Conservation (phyloP, 371 early-diverging fungal genomes). For the Mortierella sp. region DNA sequence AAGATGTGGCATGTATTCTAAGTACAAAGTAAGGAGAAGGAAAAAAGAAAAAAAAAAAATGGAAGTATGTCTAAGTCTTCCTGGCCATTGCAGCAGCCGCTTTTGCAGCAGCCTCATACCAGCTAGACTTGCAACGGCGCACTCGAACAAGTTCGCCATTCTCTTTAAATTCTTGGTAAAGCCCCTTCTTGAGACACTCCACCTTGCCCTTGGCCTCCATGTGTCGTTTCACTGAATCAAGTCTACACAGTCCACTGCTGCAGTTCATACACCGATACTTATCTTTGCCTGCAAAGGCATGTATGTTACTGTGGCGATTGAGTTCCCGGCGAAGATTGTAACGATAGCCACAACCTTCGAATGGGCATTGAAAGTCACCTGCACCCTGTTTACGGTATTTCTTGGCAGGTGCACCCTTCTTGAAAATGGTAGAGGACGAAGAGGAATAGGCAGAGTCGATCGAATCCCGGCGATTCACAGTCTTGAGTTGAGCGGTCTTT, state of each 20-base stretch:
- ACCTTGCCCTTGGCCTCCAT: constrained; percentile 54
- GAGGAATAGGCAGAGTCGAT: constrained; percentile 11
- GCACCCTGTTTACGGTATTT: constrained; percentile 39
- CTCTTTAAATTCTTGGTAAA: constrained; percentile 38
- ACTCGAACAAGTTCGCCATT: constrained; percentile 21
- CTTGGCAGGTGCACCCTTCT: background rate
- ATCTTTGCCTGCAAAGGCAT: constrained; percentile 38
- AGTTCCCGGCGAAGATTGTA: constrained; percentile 48
- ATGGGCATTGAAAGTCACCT: constrained; percentile 34
- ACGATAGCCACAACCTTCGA: constrained; percentile 28
- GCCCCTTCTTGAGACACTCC: constrained; percentile 34
- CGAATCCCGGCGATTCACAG: constrained; percentile 7
- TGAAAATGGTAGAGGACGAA: constrained; percentile 2
- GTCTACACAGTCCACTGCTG: constrained; percentile 36
- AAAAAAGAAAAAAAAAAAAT: background rate
- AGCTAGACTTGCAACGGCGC: constrained; percentile 35
- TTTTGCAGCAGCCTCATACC: constrained; percentile 38
- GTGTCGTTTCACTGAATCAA: constrained; percentile 51
- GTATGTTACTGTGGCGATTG: constrained; percentile 40
- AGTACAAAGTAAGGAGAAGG: too few relatives aligned
- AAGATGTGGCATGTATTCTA: too few relatives aligned
- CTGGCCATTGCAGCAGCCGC: constrained; percentile 2
- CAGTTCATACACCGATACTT: constrained; percentile 49
- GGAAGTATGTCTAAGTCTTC: too few relatives aligned
- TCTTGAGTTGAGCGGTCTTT: background rate